Evolutionary conservation across 163 green algal genomes (phyloP).

Genomic region (Chlorella variabilis): DNA sequence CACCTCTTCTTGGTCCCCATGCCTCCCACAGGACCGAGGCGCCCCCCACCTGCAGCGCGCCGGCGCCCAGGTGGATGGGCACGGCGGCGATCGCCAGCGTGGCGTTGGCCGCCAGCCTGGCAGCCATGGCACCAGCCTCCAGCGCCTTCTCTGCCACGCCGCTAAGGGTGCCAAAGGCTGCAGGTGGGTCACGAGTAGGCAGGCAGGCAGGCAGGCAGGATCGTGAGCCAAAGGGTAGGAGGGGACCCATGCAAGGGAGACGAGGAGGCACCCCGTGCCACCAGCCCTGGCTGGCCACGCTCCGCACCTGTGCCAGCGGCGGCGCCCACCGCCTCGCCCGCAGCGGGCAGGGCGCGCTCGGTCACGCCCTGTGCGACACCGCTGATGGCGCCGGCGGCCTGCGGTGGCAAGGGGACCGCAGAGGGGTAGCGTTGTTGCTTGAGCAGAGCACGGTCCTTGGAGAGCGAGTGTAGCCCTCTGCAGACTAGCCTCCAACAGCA

Average conservation of each 20-base stretch:
- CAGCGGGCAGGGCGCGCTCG: constrained; percentile 3
- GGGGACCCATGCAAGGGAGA: too few species aligned
- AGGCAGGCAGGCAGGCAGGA: too few species aligned
- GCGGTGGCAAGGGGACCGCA: too few species aligned
- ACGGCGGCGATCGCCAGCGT: background rate
- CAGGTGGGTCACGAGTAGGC: background rate
- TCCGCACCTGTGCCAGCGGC: constrained; percentile 1
- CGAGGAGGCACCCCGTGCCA: too few species aligned
- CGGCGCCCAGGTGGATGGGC: background rate
- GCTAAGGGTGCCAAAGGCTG: background rate
- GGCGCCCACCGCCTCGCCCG: background rate
- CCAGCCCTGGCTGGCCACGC: too few species aligned
- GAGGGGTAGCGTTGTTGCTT: too few species aligned
- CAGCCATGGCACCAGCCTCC: background rate
- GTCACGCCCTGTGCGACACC: background rate
- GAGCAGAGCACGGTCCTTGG: too few species aligned
- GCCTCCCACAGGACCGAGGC: too few species aligned
- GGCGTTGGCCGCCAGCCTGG: background rate
- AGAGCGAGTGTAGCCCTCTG: too few species aligned
- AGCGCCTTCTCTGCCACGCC: constrained; percentile 8
- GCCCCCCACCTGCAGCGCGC: background rate
- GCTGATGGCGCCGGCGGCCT: constrained; percentile 1
- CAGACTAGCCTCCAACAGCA: too few species aligned
- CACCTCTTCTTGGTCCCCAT: too few species aligned
- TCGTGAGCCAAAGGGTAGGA: too few species aligned